These are phyloP conservation scores for Aspergillus pseudoterreus DNA, from an alignment of 2,329 filamentous ascomycete genomes.

Conservation along the genomic window DNA sequence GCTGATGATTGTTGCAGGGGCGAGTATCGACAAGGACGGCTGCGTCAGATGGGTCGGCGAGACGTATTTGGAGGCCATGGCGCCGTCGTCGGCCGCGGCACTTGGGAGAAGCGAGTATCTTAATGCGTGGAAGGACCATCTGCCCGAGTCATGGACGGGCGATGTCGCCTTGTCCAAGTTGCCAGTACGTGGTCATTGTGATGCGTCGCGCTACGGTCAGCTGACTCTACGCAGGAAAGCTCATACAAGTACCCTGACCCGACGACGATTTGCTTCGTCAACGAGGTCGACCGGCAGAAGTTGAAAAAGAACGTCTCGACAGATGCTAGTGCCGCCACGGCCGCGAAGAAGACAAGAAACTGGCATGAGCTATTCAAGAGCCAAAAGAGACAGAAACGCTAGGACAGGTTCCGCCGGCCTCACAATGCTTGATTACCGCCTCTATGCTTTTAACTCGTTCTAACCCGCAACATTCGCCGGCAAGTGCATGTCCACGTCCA, in stretches of 20 bases:
- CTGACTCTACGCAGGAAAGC: constrained; percentile 20
- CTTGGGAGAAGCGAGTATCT: constrained; percentile 33
- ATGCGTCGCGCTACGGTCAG: not conserved
- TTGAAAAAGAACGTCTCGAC: constrained; percentile 20
- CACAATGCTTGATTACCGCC: not conserved
- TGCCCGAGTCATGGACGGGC: constrained; percentile 42
- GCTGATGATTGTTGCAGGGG: constrained; percentile 27
- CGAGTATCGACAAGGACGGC: constrained; percentile 34
- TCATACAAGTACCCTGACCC: constrained; percentile 33
- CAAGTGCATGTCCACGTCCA: not conserved
- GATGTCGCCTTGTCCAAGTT: constrained; percentile 32
- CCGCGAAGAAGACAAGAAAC: constrained; percentile 36
- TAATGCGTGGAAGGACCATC: constrained; percentile 39
- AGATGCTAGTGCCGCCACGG: constrained; percentile 20
- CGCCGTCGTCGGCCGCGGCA: constrained; percentile 27
- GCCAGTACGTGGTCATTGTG: constrained; percentile 20
- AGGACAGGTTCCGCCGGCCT: constrained; percentile 10
- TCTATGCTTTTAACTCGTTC: constrained; percentile 1
- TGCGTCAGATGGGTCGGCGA: constrained; percentile 38
- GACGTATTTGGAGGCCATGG: constrained; percentile 36
- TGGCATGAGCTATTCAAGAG: constrained; percentile 44
- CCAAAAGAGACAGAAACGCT: constrained; percentile 29
- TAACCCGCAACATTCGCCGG: not conserved
- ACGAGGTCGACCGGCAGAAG: constrained; percentile 27
- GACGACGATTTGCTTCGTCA: constrained; percentile 35